A percentile compares a stretch with the other conserved stretches of the same genome.
Evolutionary conservation across 2,329 filamentous ascomycete species (phyloP).

Genomic region (Pseudopithomyces maydicus): DNA sequence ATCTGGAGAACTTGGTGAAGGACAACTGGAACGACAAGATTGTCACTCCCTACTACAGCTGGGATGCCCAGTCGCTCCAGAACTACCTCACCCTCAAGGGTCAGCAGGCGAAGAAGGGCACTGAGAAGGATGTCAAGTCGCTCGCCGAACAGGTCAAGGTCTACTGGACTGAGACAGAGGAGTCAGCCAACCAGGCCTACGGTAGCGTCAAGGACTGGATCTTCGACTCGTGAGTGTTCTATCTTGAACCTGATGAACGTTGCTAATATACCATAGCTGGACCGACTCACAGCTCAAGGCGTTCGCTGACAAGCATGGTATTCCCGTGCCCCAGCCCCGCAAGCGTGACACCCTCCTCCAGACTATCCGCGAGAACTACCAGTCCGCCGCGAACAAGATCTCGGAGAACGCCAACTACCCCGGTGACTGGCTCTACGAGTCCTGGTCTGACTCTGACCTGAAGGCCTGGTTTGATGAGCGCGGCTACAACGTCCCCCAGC

Average conservation of each 20-base stretch:
- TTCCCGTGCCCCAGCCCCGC: constrained; percentile 86
- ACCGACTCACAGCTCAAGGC: constrained; percentile 90
- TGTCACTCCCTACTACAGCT: constrained; percentile 74
- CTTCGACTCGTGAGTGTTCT: constrained; percentile 69
- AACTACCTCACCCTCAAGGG: constrained; percentile 74
- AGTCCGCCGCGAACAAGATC: constrained; percentile 72
- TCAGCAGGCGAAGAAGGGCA: constrained; percentile 68
- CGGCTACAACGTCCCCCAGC: constrained; percentile 85
- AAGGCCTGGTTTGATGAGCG: constrained; percentile 92
- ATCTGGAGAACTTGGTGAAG: constrained; percentile 89
- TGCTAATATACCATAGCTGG: constrained; percentile 68
- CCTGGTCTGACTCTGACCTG: constrained; percentile 91
- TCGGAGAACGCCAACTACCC: constrained; percentile 86
- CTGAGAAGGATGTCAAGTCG: constrained; percentile 70
- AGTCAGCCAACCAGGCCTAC: constrained; percentile 75
- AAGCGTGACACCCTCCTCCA: constrained; percentile 81
- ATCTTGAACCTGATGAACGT: background rate
- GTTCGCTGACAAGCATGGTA: constrained; percentile 86
- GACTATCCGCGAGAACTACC: constrained; percentile 80
- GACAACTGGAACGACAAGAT: constrained; percentile 85
- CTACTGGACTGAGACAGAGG: constrained; percentile 79
- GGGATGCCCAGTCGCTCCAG: constrained; percentile 72
- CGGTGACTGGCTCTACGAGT: constrained; percentile 89
- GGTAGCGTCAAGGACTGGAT: constrained; percentile 84
- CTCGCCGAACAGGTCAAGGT: constrained; percentile 72